phyloP scores from a whole-genome alignment of 768 basidiomycete species.

The Cubamyces sp. region DNA sequence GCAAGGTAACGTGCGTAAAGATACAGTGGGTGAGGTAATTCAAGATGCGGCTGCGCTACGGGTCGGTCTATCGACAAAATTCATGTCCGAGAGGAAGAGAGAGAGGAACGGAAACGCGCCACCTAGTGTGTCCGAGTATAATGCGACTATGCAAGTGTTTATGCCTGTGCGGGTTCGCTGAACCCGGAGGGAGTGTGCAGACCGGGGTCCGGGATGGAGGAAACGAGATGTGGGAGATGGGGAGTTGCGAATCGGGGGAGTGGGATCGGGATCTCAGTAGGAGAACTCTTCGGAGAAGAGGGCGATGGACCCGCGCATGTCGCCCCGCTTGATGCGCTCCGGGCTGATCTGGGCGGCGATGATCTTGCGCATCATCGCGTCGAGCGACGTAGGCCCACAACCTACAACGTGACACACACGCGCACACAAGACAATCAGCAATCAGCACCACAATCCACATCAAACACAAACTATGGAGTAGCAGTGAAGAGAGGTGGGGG shows the following conservation, averaged over 20 bases:
- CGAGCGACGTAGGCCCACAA: slow-evolving; percentile 74
- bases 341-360: slow-evolving; percentile 66
- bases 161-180: no score
- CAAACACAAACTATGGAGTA: not conserved
- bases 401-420: slow-evolving; percentile 46
- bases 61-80: not conserved
- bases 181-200: not conserved
- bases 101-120: no score
- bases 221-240: not conserved
- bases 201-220: not conserved
- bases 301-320: slow-evolving; percentile 60
- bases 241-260: not conserved
- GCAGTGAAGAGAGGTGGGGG: not conserved
- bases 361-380: slow-evolving; percentile 67
- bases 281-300: slow-evolving; percentile 73
- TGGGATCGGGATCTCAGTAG: slow-evolving; percentile 41
- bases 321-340: slow-evolving; percentile 52
- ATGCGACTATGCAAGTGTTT: no score
- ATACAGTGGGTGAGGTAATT: slow-evolving; percentile 18
- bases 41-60: not conserved
- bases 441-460: slow-evolving; percentile 5
- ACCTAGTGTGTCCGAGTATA: no score
- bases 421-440: not conserved
- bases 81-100: no score
- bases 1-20: slow-evolving; percentile 9